Conservation (phyloP, 2,329 filamentous ascomycete species). For the Arthrobotrys megalospora region DNA sequence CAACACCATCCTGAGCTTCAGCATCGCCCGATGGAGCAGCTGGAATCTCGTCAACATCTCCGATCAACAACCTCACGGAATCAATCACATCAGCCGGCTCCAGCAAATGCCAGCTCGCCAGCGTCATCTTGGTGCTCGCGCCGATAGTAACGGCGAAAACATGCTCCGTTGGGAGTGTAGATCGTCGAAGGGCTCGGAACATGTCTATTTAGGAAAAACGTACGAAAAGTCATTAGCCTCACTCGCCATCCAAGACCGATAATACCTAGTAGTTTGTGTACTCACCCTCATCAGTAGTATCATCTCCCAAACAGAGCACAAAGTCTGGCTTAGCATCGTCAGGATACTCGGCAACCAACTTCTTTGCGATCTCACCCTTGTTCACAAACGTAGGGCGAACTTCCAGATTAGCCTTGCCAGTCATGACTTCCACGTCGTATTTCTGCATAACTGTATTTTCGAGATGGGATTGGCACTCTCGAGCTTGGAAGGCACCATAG, state of each 20-base stretch:
- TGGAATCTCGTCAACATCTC: slow-evolving; percentile 60
- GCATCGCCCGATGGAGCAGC: slow-evolving; percentile 23
- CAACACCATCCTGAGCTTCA: not conserved
- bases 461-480: slow-evolving; percentile 85
- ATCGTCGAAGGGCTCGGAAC: slow-evolving; percentile 83
- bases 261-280: not conserved
- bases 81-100: slow-evolving; percentile 91
- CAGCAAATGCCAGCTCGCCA: slow-evolving; percentile 89
- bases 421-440: slow-evolving; percentile 96
- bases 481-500: slow-evolving; percentile 83
- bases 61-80: slow-evolving; percentile 72
- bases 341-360: slow-evolving; percentile 81
- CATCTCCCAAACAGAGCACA: slow-evolving; percentile 90
- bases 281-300: slow-evolving; percentile 97
- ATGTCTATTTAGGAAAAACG: slow-evolving; percentile 72
- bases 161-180: slow-evolving; percentile 72
- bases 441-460: slow-evolving; percentile 81
- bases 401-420: slow-evolving; percentile 95
- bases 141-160: slow-evolving; percentile 94
- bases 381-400: slow-evolving; percentile 98
- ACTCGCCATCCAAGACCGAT: not conserved
- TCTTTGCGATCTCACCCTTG: slow-evolving; percentile 94
- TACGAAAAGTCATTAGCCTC: slow-evolving; percentile 59
- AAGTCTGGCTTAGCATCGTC: slow-evolving; percentile 79
- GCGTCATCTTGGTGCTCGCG: slow-evolving; percentile 89